These are phyloP conservation scores for Proliferodiscus dingleyae DNA, from an alignment of 2,329 filamentous ascomycete genomes.

Conservation along the genomic window DNA sequence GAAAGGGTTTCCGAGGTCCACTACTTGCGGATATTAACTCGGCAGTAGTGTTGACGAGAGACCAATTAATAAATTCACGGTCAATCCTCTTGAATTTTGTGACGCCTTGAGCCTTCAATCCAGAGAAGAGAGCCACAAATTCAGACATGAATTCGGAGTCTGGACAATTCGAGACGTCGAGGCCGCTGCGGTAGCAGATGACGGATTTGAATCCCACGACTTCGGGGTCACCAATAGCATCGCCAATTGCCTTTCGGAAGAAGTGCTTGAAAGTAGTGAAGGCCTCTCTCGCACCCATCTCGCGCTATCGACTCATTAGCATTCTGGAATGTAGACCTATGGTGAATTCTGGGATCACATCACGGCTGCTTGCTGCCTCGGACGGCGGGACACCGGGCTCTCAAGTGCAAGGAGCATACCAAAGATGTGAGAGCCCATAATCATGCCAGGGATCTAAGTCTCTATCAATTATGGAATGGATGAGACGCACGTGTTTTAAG, in stretches of 20 bases:
- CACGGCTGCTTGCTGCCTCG: too few relatives aligned
- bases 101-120: constrained; percentile 15
- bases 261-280: constrained; percentile 35
- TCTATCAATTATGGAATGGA: too few relatives aligned
- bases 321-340: too few relatives aligned
- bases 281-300: constrained; percentile 31
- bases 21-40: constrained; percentile 47
- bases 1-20: constrained; percentile 62
- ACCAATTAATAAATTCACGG: constrained; percentile 62
- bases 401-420: too few relatives aligned
- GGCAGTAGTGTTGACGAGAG: constrained; percentile 61
- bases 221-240: constrained; percentile 56
- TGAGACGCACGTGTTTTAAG: constrained; percentile 33
- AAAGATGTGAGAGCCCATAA: too few relatives aligned
- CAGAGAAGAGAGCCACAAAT: constrained; percentile 27
- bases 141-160: constrained; percentile 21
- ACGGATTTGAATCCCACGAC: constrained; percentile 80
- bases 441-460: too few relatives aligned
- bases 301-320: too few relatives aligned
- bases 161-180: constrained; percentile 48
- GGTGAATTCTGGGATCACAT: too few relatives aligned
- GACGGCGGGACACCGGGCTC: too few relatives aligned
- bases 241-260: constrained; percentile 45
- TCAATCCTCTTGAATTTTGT: constrained; percentile 50
- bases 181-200: constrained; percentile 74